Conservation (phyloP, 306 rosid genomes). For the Gillenia trifoliata region DNA sequence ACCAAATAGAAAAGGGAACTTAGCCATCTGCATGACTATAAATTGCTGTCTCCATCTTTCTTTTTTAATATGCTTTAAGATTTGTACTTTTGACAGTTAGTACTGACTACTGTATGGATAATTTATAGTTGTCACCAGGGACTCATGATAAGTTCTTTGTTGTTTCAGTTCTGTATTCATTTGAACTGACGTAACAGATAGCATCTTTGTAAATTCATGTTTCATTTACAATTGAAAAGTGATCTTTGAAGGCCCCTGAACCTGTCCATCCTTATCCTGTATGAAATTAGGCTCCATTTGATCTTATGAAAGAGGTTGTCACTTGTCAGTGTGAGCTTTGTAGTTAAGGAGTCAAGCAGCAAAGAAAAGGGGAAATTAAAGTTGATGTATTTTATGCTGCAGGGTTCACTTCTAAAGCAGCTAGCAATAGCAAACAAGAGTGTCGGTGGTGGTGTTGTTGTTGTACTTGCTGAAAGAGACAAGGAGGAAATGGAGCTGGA, state of each 20-base stretch:
- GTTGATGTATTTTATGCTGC: constrained; percentile 6
- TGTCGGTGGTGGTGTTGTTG: constrained; percentile 88
- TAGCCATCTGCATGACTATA: not conserved
- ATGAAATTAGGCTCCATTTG: not conserved
- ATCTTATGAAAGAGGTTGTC: not conserved
- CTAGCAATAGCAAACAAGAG: constrained; percentile 94
- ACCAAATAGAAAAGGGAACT: not conserved
- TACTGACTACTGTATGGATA: not conserved
- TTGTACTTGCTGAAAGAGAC: constrained; percentile 97
- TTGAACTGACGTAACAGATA: not conserved
- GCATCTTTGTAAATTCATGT: not conserved
- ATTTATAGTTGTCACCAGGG: not conserved
- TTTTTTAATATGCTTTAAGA: not conserved
- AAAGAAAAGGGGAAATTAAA: constrained; percentile 18
- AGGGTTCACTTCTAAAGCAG: constrained; percentile 98
- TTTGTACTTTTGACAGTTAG: not conserved
- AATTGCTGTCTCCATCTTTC: not conserved
- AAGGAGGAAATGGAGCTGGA: constrained; percentile 99
- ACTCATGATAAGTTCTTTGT: no score
- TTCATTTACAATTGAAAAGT: not conserved
- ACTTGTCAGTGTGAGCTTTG: not conserved
- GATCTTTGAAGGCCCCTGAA: not conserved
- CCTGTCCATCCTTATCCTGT: not conserved
- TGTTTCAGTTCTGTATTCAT: no score
- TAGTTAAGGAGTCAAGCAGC: not conserved